Percentiles rank a stretch among this genome's conserved stretches.
These are phyloP conservation scores for Erysiphe pulchra DNA, from an alignment of 2,329 filamentous ascomycete genomes.

Conservation along the genomic window DNA sequence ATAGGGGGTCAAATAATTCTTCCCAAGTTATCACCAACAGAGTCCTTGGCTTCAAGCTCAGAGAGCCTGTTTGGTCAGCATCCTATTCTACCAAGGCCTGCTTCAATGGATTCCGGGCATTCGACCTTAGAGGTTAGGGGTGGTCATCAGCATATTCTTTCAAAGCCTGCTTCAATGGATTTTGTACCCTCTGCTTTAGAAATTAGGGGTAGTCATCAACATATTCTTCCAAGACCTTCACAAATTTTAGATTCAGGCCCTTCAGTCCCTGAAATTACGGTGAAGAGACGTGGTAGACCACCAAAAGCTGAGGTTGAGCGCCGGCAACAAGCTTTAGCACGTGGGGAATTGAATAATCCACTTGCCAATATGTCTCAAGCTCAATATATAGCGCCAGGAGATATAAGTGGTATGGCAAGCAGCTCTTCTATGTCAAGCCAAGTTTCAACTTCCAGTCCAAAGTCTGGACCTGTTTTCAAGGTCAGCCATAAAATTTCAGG, in stretches of 20 bases:
- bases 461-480: too few species aligned
- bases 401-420: too few species aligned
- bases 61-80: too few species aligned
- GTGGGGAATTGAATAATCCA: constrained; percentile 9
- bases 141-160: constrained; percentile 7
- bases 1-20: background rate
- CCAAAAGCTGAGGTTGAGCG: constrained; percentile 11
- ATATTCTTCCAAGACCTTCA: constrained; percentile 10
- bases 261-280: background rate
- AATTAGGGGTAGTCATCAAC: constrained; percentile 2
- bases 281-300: constrained; percentile 12
- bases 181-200: too few species aligned
- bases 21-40: too few species aligned
- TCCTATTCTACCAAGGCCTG: too few species aligned
- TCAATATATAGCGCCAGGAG: too few species aligned
- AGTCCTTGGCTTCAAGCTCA: too few species aligned
- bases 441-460: too few species aligned
- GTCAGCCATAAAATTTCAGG: too few species aligned
- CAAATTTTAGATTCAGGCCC: constrained; percentile 1
- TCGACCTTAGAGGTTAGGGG: background rate
- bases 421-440: too few species aligned
- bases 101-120: too few species aligned
- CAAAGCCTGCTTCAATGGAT: constrained; percentile 9
- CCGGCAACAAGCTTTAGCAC: constrained; percentile 7
- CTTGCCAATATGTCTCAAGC: background rate